Base-by-base conservation (phyloP, 495 filamentous ascomycete genomes). In the Rusavskia elegans region DNA sequence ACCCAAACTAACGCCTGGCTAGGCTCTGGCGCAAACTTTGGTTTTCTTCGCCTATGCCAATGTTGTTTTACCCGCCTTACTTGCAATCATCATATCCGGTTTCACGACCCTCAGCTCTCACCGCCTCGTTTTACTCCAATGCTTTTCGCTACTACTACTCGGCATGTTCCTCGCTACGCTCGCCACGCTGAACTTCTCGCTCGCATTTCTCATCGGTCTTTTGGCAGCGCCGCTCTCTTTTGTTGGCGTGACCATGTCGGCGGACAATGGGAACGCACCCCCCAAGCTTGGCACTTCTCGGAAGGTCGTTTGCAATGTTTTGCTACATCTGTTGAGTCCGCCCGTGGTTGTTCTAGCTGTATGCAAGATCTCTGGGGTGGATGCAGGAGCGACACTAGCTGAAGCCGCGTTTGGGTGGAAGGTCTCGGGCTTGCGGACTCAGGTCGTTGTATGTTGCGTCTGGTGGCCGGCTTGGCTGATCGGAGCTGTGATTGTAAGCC, bases 381-480 rank as follows among this genome's bases (percentile, higher is more conserved):
- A 65, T 0, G 58, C 87, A 1, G 70, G 68, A 40, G 65, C 68
- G 1, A 71, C 90, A 2, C 67, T 96, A 48, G 73, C 74, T 39
- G 77, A 86, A 64, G 89, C 87, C 16, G 85, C 84, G 2, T 87
- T 90, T 57, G 92, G 85, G 0, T 97, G 90, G 92, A 73, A 84
- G 60, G 85, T 95, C 17, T 88, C 82, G 75, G 89, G 90, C 2
- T 77, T 90, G 73, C 94, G 88, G 72, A 94, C 88, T 37, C 72
- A 83, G 54, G 79, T 97, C 8, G 81, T 97, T 37, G 81, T 97
- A 17, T 98, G 93, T 88, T 86, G 87, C 64, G 87, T 97, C 29
- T 98, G 92, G 92, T 98, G 90, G 90, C 93, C 92, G 8, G 88
- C 86, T 21, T 97, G 92, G 93, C 58, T 95, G 49, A 75, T 78